Evolutionary conservation across 1,284 basidiomycete genomes (phyloP), one percentile per base, ranked within the genome.

Genomic region (Trametes versicolor): DNA sequence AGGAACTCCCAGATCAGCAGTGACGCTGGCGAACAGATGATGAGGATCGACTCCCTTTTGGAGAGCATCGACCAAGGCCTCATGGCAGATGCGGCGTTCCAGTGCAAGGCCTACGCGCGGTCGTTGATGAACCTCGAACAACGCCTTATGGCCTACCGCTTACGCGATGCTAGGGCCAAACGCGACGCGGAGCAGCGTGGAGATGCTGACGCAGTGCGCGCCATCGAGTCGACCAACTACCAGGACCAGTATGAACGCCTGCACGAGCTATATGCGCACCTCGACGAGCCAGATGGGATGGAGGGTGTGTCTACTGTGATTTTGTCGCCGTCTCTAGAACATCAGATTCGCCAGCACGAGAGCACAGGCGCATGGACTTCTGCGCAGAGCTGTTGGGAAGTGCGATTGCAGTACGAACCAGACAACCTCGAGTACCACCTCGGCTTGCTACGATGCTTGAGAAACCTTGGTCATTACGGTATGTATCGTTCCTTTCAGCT

Each of bases 231-330:
- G 21, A 34, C 29, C 19, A 12, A 57, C 29, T 57, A 62, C 25
- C 89, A 95, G 58, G 82, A 81, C 0, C 92, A 96, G 76, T 99
- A 96, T 74, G 98, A 99, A 74, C 88, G 90, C 36, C 81, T 99
- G 43, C 98, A 99, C 74, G 91, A 98, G 75, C 98, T 99, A 68
- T 99, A 99, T 76, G 93, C 98, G 15, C 87, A 95, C 63, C 84
- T 99, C 4, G 97, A 99, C 75, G 97, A 99, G 76, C 98, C 98
- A 0, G 98, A 99, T 78, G 98, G 98, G 13, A 99, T 99, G 98
- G 97, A 99, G 79, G 98, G 98, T 0, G 88, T 99, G 29, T 98
- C 98, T 0, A 91, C 94, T 0, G 81, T 92, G 66, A 94, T 99
- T 63, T 82, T 98, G 15, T 89, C 93, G 0, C 98, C 98, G 0